Conservation (phyloP, 495 filamentous ascomycete species). For the Aspergillus kassunensis region DNA sequence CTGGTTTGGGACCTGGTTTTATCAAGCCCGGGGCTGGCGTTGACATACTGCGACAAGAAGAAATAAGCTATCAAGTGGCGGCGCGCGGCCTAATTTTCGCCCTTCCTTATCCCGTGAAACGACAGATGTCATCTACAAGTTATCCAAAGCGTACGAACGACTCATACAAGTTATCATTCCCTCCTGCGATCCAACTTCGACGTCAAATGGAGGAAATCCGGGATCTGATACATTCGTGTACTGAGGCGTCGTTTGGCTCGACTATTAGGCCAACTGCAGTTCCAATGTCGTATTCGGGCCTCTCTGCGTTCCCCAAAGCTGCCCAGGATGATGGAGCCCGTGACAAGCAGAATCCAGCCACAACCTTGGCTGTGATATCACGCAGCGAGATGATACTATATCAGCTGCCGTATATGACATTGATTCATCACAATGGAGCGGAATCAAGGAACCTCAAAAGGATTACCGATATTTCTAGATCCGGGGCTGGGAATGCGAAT, state of each 20-base stretch:
- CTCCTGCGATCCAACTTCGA: constrained; percentile 73
- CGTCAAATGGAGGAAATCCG: constrained; percentile 73
- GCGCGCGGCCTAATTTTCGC: constrained; percentile 78
- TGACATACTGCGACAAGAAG: constrained; percentile 80
- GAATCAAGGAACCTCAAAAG: constrained; percentile 55
- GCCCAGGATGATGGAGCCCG: constrained; percentile 14
- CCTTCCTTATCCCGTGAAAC: constrained; percentile 78
- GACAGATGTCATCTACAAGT: constrained; percentile 38
- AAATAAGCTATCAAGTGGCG: constrained; percentile 85
- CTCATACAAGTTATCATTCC: constrained; percentile 83
- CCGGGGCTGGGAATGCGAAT: constrained; percentile 41
- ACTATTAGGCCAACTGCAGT: constrained; percentile 21
- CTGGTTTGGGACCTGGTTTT: constrained; percentile 35
- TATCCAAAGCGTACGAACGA: constrained; percentile 39
- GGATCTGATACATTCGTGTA: constrained; percentile 64
- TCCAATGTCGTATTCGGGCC: constrained; percentile 18
- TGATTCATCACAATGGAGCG: constrained; percentile 41
- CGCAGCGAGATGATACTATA: constrained; percentile 74
- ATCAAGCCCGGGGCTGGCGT: constrained; percentile 47
- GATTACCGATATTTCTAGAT: constrained; percentile 60
- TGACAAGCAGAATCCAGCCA: constrained; percentile 17
- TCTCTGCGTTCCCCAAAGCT: not conserved
- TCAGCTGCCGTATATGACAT: constrained; percentile 77
- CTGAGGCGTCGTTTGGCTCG: constrained; percentile 35
- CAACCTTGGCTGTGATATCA: constrained; percentile 54